These are phyloP conservation scores for Microbotryum saponariae DNA, from an alignment of 1,284 basidiomycete genomes.

Conservation along the genomic window DNA sequence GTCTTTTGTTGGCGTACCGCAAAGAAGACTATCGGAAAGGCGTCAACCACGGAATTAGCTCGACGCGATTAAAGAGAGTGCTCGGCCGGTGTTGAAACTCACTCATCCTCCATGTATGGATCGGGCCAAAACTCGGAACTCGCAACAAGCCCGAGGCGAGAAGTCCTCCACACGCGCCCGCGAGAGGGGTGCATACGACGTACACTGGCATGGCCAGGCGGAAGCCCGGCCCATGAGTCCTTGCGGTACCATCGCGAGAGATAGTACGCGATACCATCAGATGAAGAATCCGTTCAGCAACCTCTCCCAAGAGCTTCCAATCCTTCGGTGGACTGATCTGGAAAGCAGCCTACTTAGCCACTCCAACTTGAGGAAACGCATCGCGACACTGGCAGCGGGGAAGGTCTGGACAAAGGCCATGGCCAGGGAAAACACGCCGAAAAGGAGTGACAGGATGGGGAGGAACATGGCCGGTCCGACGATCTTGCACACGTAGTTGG, in stretches of 20 bases:
- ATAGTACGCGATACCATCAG: constrained; percentile 34
- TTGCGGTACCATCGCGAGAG: constrained; percentile 40
- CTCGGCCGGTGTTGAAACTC: constrained; percentile 31
- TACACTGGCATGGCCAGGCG: constrained; percentile 34
- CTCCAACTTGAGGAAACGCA: constrained; percentile 37
- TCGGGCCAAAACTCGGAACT: constrained; percentile 24
- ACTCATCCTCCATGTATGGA: constrained; percentile 26
- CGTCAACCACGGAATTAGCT: too few species aligned
- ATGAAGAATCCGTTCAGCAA: too few species aligned
- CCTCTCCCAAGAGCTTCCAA: too few species aligned
- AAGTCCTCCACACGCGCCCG: constrained; percentile 39
- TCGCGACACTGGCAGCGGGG: constrained; percentile 32
- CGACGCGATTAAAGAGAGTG: too few species aligned
- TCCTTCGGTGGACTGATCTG: not conserved
- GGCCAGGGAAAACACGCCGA: constrained; percentile 28
- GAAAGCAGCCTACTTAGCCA: constrained; percentile 33
- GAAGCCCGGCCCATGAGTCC: constrained; percentile 37
- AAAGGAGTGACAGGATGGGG: constrained; percentile 35
- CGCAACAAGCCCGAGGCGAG: constrained; percentile 21
- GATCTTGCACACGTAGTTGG: constrained; percentile 50
- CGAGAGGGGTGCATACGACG: constrained; percentile 25
- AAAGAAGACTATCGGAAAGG: constrained; percentile 21
- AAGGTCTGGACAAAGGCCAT: constrained; percentile 31
- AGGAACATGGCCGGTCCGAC: constrained; percentile 47
- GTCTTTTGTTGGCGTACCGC: too few species aligned